Conservation (phyloP, 345 rosid species). For the Ceriops zippeliana region DNA sequence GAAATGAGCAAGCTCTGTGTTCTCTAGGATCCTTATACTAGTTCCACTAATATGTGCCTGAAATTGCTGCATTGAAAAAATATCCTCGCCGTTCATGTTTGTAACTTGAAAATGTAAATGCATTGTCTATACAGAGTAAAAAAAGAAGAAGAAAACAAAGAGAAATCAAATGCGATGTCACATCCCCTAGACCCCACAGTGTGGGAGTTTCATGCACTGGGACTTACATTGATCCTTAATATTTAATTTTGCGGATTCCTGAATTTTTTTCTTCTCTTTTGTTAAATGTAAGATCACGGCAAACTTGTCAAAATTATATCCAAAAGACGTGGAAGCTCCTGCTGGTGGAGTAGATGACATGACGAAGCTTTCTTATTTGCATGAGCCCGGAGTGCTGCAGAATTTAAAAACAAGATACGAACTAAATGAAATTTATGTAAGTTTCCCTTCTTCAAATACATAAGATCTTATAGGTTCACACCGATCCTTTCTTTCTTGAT, state of each 20-base stretch:
- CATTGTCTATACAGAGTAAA: too few relatives aligned
- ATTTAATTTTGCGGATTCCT: background rate
- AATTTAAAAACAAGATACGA: constrained; percentile 76
- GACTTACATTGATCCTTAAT: background rate
- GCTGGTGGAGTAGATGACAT: constrained; percentile 97
- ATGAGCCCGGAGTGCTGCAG: constrained; percentile 92
- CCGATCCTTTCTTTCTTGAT: background rate
- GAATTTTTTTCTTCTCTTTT: background rate
- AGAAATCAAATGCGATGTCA: too few relatives aligned
- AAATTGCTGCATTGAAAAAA: too few relatives aligned
- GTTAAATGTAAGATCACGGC: constrained; percentile 48
- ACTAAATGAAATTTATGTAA: constrained; percentile 88
- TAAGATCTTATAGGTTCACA: background rate
- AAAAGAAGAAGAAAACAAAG: too few relatives aligned
- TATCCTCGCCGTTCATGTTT: too few relatives aligned
- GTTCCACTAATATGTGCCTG: too few relatives aligned
- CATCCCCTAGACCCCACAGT: background rate
- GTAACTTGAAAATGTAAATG: too few relatives aligned
- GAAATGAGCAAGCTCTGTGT: too few relatives aligned
- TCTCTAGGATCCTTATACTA: too few relatives aligned
- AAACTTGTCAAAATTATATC: constrained; percentile 63
- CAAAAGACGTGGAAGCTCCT: constrained; percentile 89
- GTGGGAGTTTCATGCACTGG: background rate
- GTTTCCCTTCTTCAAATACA: constrained; percentile 20
- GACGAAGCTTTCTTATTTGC: constrained; percentile 91